phyloP scores from a whole-genome alignment of 805 yeast genomes.

The Teunomyces lycoperdinae region DNA sequence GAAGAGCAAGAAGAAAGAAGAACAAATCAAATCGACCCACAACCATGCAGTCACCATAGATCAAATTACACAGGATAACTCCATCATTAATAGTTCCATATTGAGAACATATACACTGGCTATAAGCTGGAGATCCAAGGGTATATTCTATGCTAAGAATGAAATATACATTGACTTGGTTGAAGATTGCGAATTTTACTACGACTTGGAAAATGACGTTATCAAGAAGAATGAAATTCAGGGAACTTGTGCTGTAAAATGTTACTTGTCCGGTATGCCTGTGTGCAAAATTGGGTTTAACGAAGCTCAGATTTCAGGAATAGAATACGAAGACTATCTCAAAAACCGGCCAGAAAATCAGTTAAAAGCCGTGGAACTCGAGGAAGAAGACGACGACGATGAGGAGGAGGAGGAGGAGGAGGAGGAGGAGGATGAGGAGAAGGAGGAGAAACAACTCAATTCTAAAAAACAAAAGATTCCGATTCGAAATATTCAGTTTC shows the following conservation, averaged over 20 bases:
- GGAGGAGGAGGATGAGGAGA: no score
- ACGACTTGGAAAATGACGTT: constrained; percentile 26
- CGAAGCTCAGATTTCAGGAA: constrained; percentile 35
- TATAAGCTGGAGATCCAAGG: constrained; percentile 45
- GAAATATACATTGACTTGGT: constrained; percentile 42
- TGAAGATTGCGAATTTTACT: constrained; percentile 37
- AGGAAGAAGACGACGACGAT: constrained; percentile 10
- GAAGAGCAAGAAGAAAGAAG: constrained; percentile 4
- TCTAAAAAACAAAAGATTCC: constrained; percentile 21
- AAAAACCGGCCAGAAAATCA: constrained; percentile 13
- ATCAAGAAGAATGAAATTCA: constrained; percentile 31
- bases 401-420: no score
- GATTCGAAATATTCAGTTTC: constrained; percentile 39
- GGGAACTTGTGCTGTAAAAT: constrained; percentile 35
- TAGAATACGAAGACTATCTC: constrained; percentile 20
- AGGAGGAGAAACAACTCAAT: constrained; percentile 1
- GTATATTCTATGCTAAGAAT: constrained; percentile 43
- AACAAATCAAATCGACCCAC: constrained; percentile 33
- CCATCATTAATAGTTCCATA: constrained; percentile 60
- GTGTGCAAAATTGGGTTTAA: constrained; percentile 40
- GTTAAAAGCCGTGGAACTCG: constrained; percentile 6
- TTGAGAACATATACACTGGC: constrained; percentile 71
- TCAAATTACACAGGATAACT: constrained; percentile 20
- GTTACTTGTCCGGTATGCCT: constrained; percentile 46
- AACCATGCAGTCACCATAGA: constrained; percentile 37